Conservation (phyloP, 1,284 basidiomycete species). For the Malassezia yamatoensis region DNA sequence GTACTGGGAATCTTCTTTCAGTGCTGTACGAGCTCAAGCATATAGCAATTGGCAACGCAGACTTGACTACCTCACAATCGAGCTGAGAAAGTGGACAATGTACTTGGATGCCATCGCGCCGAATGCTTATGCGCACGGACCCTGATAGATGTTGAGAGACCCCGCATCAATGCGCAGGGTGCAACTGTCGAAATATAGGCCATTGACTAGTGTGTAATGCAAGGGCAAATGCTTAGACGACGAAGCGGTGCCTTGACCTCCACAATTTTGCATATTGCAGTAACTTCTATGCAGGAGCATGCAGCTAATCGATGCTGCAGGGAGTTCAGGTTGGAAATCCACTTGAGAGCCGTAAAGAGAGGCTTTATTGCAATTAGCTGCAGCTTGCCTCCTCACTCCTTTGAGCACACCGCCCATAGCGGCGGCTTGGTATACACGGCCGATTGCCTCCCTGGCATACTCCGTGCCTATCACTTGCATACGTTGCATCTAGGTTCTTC, state of each 20-base stretch:
- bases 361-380: not conserved
- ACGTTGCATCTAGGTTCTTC: not conserved
- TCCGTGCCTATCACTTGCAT: not conserved
- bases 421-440: not conserved
- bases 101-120: conserved; percentile 74
- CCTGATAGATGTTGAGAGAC: not conserved
- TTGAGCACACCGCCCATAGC: not conserved
- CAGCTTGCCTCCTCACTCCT: not conserved
- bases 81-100: conserved; percentile 90
- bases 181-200: too few species aligned
- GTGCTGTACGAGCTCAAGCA: conserved; percentile 62
- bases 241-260: not conserved
- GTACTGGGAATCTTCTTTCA: conserved; percentile 74
- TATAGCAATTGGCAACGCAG: conserved; percentile 84
- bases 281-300: conserved; percentile 4
- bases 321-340: not conserved
- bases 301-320: not conserved
- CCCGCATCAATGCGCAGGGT: too few species aligned
- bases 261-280: not conserved
- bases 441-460: not conserved
- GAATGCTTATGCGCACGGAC: not conserved
- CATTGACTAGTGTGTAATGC: not conserved
- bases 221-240: not conserved
- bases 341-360: not conserved
- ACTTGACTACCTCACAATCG: conserved; percentile 72